Base-by-base conservation (phyloP, 2,329 filamentous ascomycete species). In the Venturia asperata region DNA sequence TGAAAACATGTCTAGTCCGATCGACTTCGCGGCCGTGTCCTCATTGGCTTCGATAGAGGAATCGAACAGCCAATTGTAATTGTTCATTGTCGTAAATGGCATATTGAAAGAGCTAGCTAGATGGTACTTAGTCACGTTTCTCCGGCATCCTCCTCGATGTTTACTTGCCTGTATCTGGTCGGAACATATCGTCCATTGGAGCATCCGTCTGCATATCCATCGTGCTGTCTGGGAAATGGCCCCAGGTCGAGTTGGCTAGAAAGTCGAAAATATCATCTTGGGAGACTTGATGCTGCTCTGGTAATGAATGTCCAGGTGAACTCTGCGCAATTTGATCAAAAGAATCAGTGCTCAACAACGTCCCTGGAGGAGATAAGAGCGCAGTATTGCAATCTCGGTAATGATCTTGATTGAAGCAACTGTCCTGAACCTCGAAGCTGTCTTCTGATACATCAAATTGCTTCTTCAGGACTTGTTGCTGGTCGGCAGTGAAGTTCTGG, bases 31-130 rank as follows among this genome's bases (percentile, higher is more conserved):
- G 34, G 67, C 66, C 7, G 70, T 45, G 34, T 62, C 69, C 42
- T 74, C 70, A 43, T 70, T 64, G 24, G 73, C 73, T 10, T 69
- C 71, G 41, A 73, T 72, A 64, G 79, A 76, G 65, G 82, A 72
- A 56, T 83, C 80, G 69, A 87, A 87, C 1, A 87, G 71, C 84
- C 85, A 87, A 66, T 83, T 84, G 70, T 87, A 87, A 65, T 87
- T 85, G 67, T 78, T 78, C 66, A 83, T 83, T 1, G 85, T 86
- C 2, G 85, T 86, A 71, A 85, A 87, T 5, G 85, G 85, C 74
- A 85, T 85, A 64, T 87, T 87, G 71, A 87, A 87, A 0, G 84
- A 85, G 69, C 80, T 85, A 39, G 84, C 84, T 71, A 64, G 47
- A 62, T 30, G 30, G 13, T n/a, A 19, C 17, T 47, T 52, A 63